Percentiles rank a stretch among this genome's conserved stretches.
Conservation (phyloP, 495 filamentous ascomycete species). For the Aspergillus incahuasiensis region DNA sequence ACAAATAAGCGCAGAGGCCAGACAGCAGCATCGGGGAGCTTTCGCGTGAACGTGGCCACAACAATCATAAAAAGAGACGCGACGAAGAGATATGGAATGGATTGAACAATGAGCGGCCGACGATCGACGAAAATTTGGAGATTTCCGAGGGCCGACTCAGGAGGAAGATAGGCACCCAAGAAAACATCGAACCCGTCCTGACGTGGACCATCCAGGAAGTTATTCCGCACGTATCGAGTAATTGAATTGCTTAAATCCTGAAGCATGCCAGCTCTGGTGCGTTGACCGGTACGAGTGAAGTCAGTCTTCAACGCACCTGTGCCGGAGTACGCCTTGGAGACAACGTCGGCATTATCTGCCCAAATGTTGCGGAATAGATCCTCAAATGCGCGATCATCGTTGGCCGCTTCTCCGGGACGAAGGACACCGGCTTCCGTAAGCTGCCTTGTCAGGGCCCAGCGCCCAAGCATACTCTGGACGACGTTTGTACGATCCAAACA, state of each 20-base stretch:
- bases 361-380: constrained; percentile 89
- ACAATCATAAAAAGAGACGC: constrained; percentile 82
- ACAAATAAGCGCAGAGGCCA: constrained; percentile 77
- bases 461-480: constrained; percentile 90
- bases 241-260: constrained; percentile 80
- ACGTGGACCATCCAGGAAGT: constrained; percentile 85
- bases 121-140: constrained; percentile 75
- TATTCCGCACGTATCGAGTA: constrained; percentile 81
- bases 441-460: constrained; percentile 81
- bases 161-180: constrained; percentile 75
- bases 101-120: constrained; percentile 80
- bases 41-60: constrained; percentile 69
- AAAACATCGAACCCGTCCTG: constrained; percentile 97
- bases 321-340: constrained; percentile 86
- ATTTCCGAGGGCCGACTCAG: constrained; percentile 56
- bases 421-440: constrained; percentile 77
- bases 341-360: constrained; percentile 97
- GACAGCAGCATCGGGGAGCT: constrained; percentile 59
- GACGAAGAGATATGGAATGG: constrained; percentile 82
- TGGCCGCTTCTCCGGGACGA: constrained; percentile 59
- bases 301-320: constrained; percentile 96
- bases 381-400: constrained; percentile 74
- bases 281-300: constrained; percentile 81
- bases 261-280: constrained; percentile 75
- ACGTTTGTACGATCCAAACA: constrained; percentile 97